A percentile compares a stretch with the other conserved stretches of the same genome.
These are phyloP conservation scores for Cladosporium sp. DNA, from an alignment of 2,329 filamentous ascomycete genomes.

Conservation along the genomic window DNA sequence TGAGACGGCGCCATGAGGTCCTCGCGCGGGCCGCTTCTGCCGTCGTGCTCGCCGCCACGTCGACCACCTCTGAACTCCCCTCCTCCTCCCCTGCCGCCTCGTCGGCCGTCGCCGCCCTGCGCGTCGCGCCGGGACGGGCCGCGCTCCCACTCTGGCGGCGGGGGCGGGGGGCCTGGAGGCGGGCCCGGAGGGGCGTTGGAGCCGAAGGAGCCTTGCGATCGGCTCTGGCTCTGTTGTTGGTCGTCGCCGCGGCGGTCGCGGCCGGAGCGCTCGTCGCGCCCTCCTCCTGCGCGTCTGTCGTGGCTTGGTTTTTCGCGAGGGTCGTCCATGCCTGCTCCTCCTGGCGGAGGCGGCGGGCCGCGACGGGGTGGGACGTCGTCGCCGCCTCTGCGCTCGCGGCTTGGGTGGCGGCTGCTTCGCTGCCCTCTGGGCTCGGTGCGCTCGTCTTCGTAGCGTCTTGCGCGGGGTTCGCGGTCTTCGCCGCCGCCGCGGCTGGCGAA, in stretches of 20 bases:
- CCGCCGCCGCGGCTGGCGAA: constrained; percentile 19
- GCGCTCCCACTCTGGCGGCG: constrained; percentile 20
- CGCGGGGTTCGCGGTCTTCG: constrained; percentile 17
- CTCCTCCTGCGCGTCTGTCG: constrained; percentile 23
- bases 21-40: constrained; percentile 19
- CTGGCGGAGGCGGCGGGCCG: no score
- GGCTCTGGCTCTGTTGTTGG: constrained; percentile 18
- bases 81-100: constrained; percentile 1
- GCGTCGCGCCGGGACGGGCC: constrained; percentile 7
- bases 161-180: neutral
- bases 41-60: constrained; percentile 14
- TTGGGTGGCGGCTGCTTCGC: constrained; percentile 25
- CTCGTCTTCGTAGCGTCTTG: constrained; percentile 25
- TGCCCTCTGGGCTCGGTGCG: constrained; percentile 17
- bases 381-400: constrained; percentile 24
- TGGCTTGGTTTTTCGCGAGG: constrained; percentile 22
- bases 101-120: neutral
- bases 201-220: constrained; percentile 9
- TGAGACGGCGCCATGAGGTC: constrained; percentile 15
- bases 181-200: constrained; percentile 12
- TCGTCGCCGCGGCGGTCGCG: constrained; percentile 18
- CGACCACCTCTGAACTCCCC: constrained; percentile 4
- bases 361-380: constrained; percentile 19
- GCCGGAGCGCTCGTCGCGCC: constrained; percentile 15
- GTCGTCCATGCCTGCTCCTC: constrained; percentile 21